Evolutionary conservation across 208 protist species (phyloP), one percentile per base, ranked within the genome.

Genomic region (Wallacemonas sp.): DNA sequence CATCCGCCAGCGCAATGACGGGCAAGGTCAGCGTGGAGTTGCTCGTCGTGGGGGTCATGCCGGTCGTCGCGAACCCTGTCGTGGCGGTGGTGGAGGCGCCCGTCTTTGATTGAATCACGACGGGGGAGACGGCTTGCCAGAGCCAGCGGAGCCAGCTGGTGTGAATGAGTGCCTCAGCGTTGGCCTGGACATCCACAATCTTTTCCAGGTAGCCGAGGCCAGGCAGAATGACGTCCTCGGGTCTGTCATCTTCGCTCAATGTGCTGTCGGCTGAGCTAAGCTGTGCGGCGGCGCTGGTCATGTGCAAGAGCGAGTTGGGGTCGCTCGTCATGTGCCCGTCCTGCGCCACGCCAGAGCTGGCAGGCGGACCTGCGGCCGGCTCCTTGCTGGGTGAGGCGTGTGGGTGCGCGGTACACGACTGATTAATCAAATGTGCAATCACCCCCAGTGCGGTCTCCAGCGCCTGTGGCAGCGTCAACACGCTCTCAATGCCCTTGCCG

Each of bases 131-230:
- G 14, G 84, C 80, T n/a, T 22, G 45, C 86, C 88, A 94, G 39
- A 96, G 68, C 68, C 88, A 93, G 11, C 72, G 72, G n/a, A 96
- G 71, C 88, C 91, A 96, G 26, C 77, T 74, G 51, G 80, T 79
- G 28, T 62, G 66, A 28, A 92, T 69, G 31, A 96, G 75, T 41
- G 74, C 80, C 58, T 79, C 58, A 9, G 67, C 86, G 72, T 91
- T 93, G 41, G 71, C 65, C 21, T 68, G 56, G 53, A 86, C 69
- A 62, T 91, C 91, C 17, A 90, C 71, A 53, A 96, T 75, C 70
- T 90, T 91, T 61, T 93, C 85, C 12, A 96, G 60, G 71, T 94
- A 88, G 49, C 42, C 69, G 2, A 96, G 72, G 11, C 91, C 86
- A 28, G 77, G 71, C 9, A 85, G 55, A 8, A 86, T 75, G 8